Evolutionary conservation across 2,329 filamentous ascomycete species (phyloP).

Genomic region (Nemania bipapillata): DNA sequence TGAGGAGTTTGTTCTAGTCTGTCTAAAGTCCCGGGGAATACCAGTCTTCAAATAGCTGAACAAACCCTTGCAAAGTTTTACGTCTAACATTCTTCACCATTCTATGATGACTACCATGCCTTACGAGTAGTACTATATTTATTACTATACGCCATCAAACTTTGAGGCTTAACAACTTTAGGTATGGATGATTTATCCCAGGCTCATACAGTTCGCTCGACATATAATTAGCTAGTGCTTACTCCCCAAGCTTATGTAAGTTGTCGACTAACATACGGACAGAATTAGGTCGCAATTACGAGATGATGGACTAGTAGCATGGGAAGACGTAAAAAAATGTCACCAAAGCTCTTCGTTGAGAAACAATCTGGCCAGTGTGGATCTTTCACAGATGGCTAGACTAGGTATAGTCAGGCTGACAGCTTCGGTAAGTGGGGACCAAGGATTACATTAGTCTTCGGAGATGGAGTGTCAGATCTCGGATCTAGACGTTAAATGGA

Average conservation of each 20-base stretch:
- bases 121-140: background rate
- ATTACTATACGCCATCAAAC: background rate
- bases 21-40: background rate
- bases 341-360: background rate
- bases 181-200: background rate
- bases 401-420: background rate
- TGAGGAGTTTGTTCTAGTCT: background rate
- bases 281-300: background rate
- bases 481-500: background rate
- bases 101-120: conserved; percentile 1
- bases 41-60: conserved; percentile 2
- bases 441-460: conserved; percentile 5
- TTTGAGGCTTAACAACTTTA: background rate
- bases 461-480: conserved; percentile 19
- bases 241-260: background rate
- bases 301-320: background rate
- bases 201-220: background rate
- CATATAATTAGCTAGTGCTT: conserved; percentile 21
- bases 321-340: background rate
- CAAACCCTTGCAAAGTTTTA: background rate
- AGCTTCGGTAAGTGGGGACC: conserved; percentile 5
- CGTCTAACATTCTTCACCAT: background rate
- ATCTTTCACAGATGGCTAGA: background rate
- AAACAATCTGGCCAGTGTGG: background rate
- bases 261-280: too few relatives aligned